These are phyloP conservation scores for Saturnispora galanensis DNA, from an alignment of 805 yeast species.

Conservation along the genomic window DNA sequence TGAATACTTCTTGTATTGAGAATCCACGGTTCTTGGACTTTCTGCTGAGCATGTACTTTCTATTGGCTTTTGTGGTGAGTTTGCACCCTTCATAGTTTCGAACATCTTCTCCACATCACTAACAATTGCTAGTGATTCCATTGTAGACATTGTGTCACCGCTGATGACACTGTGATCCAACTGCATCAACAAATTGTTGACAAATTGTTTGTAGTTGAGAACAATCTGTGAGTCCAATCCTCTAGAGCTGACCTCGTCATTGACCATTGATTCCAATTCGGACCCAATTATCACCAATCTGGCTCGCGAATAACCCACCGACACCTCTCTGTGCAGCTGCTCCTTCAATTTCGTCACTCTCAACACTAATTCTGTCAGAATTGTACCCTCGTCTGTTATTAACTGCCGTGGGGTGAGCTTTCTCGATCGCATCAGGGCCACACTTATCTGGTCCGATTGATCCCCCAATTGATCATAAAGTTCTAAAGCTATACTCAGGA, in stretches of 20 bases:
- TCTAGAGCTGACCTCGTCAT: neutral
- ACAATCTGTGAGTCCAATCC: constrained; percentile 16
- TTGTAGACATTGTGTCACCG: constrained; percentile 47
- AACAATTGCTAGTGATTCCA: constrained; percentile 59
- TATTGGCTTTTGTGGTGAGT: constrained; percentile 1
- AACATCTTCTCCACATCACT: constrained; percentile 69
- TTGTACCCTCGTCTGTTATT: constrained; percentile 44
- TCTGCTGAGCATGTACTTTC: constrained; percentile 1
- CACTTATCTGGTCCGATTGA: constrained; percentile 24
- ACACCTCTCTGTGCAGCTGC: constrained; percentile 40
- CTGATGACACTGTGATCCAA: constrained; percentile 43
- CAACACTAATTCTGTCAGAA: constrained; percentile 34
- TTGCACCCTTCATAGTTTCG: constrained; percentile 35
- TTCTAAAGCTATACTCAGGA: constrained; percentile 29
- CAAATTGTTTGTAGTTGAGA: constrained; percentile 46
- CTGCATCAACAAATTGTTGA: constrained; percentile 47
- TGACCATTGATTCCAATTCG: constrained; percentile 35
- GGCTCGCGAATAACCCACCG: constrained; percentile 55
- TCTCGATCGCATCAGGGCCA: constrained; percentile 32
- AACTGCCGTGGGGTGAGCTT: constrained; percentile 35
- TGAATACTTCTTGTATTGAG: neutral
- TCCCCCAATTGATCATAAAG: constrained; percentile 34
- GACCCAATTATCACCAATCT: constrained; percentile 55
- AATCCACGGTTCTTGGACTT: neutral
- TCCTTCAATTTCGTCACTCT: constrained; percentile 41